These are phyloP conservation scores for Yamadazyma olivae DNA, from an alignment of 805 yeast genomes.

Conservation along the genomic window DNA sequence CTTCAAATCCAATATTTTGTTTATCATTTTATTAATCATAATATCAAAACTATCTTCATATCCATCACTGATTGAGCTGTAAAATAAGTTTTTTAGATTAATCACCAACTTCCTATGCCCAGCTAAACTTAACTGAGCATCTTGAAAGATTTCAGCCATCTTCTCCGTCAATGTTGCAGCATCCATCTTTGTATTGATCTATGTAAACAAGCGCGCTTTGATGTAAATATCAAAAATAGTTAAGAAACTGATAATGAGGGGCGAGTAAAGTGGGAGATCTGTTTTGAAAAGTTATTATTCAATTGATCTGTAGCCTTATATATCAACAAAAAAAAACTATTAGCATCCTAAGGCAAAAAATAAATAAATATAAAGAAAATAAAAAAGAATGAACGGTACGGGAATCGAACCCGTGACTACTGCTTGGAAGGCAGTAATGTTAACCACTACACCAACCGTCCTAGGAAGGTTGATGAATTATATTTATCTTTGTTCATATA, in stretches of 20 bases:
- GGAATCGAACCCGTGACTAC: slow-evolving; percentile 94
- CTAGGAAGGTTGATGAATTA: too few species aligned
- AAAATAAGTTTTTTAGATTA: slow-evolving; percentile 56
- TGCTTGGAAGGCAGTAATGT: slow-evolving; percentile 93
- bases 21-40: slow-evolving; percentile 57
- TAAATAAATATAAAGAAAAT: too few species aligned
- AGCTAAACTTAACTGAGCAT: slow-evolving; percentile 69
- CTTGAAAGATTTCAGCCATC: slow-evolving; percentile 71
- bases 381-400: slow-evolving; percentile 69
- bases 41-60: slow-evolving; percentile 58
- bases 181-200: too few species aligned
- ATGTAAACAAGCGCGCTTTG: too few species aligned
- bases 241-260: too few species aligned
- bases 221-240: too few species aligned
- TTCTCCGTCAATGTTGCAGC: not conserved
- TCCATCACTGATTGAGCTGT: slow-evolving; percentile 50
- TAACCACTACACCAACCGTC: slow-evolving; percentile 93
- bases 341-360: too few species aligned
- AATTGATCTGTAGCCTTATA: too few species aligned
- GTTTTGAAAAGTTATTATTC: too few species aligned
- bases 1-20: slow-evolving; percentile 64
- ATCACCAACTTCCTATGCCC: slow-evolving; percentile 75
- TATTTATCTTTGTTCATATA: too few species aligned
- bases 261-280: too few species aligned
- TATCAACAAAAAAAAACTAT: too few species aligned